phyloP scores from a whole-genome alignment of 1,139 yeast genomes.

The Blastobotrys aristatus region DNA sequence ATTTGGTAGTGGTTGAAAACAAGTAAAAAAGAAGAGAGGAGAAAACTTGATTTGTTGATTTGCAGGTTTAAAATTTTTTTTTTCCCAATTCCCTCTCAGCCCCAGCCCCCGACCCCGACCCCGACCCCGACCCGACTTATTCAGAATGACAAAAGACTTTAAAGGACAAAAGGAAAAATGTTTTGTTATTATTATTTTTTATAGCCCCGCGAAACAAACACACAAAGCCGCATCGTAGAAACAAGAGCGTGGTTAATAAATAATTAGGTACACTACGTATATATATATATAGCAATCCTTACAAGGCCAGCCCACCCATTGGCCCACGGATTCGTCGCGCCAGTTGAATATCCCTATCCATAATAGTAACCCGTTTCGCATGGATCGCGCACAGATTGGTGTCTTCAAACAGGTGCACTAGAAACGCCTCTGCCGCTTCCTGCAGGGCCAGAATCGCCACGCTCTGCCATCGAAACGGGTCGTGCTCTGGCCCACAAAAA shows the following conservation, averaged over 20 bases:
- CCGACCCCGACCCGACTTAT: too few species aligned
- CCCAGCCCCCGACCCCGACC: too few species aligned
- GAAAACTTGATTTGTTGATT: background rate
- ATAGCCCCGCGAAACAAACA: too few species aligned
- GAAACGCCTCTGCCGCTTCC: conserved; percentile 87
- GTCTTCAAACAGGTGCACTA: conserved; percentile 82
- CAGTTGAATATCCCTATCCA: conserved; percentile 88
- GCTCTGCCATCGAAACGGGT: conserved; percentile 76
- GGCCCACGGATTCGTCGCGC: conserved; percentile 86
- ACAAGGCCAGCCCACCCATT: conserved; percentile 20
- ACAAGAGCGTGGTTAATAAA: too few species aligned
- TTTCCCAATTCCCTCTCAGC: too few species aligned
- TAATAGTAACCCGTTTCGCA: conserved; percentile 89
- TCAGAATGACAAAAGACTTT: too few species aligned
- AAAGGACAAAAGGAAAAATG: too few species aligned
- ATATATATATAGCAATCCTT: too few species aligned
- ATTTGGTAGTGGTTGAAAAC: conserved; percentile 41
- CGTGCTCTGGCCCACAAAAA: conserved; percentile 45
- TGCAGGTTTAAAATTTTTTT: too few species aligned
- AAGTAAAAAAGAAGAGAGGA: too few species aligned
- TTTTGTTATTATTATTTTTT: too few species aligned
- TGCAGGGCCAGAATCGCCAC: conserved; percentile 84
- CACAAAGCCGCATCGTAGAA: too few species aligned
- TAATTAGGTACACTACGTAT: background rate
- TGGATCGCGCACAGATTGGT: conserved; percentile 88